These are phyloP conservation scores for Nakazawaea holstii DNA, from an alignment of 805 yeast genomes.

Conservation along the genomic window DNA sequence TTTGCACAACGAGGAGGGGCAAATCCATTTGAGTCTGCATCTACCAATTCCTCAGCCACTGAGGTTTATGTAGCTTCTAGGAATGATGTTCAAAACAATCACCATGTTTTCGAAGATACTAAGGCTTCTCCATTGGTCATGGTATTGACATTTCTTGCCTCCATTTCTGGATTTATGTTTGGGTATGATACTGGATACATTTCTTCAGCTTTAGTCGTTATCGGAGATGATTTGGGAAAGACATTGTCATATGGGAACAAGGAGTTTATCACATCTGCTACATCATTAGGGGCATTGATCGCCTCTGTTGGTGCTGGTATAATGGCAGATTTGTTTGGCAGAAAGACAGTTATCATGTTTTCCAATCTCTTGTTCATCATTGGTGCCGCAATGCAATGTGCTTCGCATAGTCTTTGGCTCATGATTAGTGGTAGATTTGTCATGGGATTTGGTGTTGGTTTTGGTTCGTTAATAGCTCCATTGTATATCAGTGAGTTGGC, in stretches of 20 bases:
- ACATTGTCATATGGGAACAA: constrained; percentile 38
- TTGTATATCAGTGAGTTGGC: constrained; percentile 49
- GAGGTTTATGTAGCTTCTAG: not conserved
- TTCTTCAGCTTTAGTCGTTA: constrained; percentile 47
- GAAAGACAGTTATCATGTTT: constrained; percentile 38
- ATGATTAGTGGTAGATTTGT: constrained; percentile 49
- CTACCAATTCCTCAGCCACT: not conserved
- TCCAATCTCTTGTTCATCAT: constrained; percentile 42
- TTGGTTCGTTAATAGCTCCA: constrained; percentile 50
- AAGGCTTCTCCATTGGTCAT: constrained; percentile 36
- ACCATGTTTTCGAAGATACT: constrained; percentile 1
- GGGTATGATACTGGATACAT: constrained; percentile 60
- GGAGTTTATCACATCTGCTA: constrained; percentile 49
- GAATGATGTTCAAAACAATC: not conserved
- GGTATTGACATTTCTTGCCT: constrained; percentile 41
- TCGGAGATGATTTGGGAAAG: constrained; percentile 42
- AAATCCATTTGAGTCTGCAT: not conserved
- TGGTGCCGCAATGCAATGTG: constrained; percentile 43
- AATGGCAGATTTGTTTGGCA: constrained; percentile 42
- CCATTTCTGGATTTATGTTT: constrained; percentile 55
- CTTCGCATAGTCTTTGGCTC: constrained; percentile 37
- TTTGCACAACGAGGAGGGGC: not conserved
- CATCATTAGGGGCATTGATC: constrained; percentile 49
- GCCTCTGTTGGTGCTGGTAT: constrained; percentile 46
- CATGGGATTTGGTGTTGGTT: constrained; percentile 52